Percentiles rank a stretch among this genome's conserved stretches.
These are phyloP conservation scores for Stentor coeruleus DNA, from an alignment of 73 alveolate species.

Conservation along the genomic window DNA sequence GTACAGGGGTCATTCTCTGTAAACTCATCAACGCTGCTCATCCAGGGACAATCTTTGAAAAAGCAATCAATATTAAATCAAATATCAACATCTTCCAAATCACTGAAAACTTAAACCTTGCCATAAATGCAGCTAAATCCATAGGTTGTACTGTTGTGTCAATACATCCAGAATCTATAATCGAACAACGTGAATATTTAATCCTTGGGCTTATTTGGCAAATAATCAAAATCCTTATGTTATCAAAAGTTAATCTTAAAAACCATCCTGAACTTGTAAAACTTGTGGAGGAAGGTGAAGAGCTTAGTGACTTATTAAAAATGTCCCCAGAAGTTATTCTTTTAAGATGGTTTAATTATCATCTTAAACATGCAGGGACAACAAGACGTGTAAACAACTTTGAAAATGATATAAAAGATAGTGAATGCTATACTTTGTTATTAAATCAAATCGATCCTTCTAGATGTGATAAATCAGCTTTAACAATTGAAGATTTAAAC, in stretches of 20 bases:
- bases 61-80: constrained; percentile 82
- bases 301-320: constrained; percentile 75
- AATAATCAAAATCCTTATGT: constrained; percentile 60
- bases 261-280: constrained; percentile 86
- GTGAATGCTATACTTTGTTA: constrained; percentile 52
- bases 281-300: constrained; percentile 86
- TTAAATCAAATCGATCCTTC: constrained; percentile 72
- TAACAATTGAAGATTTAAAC: constrained; percentile 52
- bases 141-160: constrained; percentile 82
- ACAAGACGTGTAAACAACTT: constrained; percentile 67
- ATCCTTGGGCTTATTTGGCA: constrained; percentile 90
- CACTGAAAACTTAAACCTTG: constrained; percentile 89
- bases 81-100: constrained; percentile 69
- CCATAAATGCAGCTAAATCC: constrained; percentile 86
- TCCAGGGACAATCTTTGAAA: constrained; percentile 80
- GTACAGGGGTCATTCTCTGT: constrained; percentile 83
- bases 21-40: constrained; percentile 80
- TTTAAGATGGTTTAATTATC: constrained; percentile 93
- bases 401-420: constrained; percentile 61
- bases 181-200: constrained; percentile 71
- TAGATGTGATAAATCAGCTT: constrained; percentile 65
- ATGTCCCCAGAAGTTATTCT: constrained; percentile 85
- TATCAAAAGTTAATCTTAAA: constrained; percentile 61
- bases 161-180: constrained; percentile 72
- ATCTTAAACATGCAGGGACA: constrained; percentile 71